phyloP scores from a whole-genome alignment of 75 land plant species.

The Pinus taeda region DNA sequence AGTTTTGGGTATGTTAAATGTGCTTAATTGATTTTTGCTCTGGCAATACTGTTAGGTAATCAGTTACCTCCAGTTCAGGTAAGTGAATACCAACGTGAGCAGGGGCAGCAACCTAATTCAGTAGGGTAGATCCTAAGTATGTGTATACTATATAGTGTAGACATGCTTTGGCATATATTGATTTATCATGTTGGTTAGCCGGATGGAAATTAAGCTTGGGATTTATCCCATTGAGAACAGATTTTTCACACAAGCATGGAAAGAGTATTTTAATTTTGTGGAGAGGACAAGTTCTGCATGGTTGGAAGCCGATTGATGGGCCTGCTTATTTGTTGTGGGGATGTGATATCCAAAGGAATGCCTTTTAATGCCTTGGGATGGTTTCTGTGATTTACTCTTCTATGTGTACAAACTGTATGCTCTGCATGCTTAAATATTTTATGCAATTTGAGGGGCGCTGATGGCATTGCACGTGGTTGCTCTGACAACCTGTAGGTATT shows the following conservation, averaged over 20 bases:
- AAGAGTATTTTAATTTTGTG: neutral
- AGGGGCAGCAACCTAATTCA: neutral
- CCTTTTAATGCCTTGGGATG: neutral
- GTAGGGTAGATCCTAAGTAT: neutral
- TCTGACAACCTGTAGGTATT: neutral
- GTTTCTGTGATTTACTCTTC: neutral
- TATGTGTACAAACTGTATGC: neutral
- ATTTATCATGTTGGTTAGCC: neutral
- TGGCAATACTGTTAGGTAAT: neutral
- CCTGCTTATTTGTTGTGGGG: neutral
- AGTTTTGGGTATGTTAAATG: neutral
- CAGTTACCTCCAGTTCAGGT: neutral
- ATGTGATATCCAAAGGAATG: neutral
- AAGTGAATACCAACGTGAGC: no score
- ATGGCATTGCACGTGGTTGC: neutral
- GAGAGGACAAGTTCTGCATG: neutral
- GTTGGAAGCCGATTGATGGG: neutral
- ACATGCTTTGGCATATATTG: neutral
- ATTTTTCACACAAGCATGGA: neutral
- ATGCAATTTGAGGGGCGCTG: neutral
- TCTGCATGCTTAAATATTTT: neutral
- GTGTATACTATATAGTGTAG: neutral
- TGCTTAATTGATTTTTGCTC: neutral
- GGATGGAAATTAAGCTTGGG: neutral
- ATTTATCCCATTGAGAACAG: neutral